Conservation (phyloP, 116 monocot species). For the Papilionanthe hybrid region DNA sequence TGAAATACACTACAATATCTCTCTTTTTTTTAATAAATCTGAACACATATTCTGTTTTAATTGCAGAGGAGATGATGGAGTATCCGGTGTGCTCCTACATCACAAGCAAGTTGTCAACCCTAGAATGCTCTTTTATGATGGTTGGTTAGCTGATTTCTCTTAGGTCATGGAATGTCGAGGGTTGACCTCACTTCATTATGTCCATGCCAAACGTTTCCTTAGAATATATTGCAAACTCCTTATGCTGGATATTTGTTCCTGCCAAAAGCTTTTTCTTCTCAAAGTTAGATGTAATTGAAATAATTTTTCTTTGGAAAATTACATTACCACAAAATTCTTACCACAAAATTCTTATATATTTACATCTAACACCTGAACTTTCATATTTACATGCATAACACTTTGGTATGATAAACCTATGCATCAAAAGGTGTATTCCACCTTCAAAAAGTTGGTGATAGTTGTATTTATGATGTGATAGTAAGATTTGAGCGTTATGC, state of each 20-base stretch:
- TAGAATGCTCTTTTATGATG: conserved; percentile 32
- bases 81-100: conserved; percentile 91
- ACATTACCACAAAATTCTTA: too few species aligned
- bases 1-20: neutral
- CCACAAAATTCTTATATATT: too few species aligned
- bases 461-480: too few species aligned
- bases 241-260: neutral
- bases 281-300: neutral
- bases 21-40: neutral
- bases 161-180: conserved; percentile 16
- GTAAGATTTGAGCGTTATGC: too few species aligned
- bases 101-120: conserved; percentile 78
- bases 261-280: neutral
- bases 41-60: conserved; percentile 11
- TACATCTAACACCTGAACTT: too few species aligned
- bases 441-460: too few species aligned
- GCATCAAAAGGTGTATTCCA: too few species aligned
- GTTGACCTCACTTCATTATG: conserved; percentile 3
- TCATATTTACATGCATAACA: too few species aligned
- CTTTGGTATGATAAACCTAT: too few species aligned
- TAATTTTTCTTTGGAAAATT: neutral
- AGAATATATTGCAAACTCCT: neutral
- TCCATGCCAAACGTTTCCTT: neutral
- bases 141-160: conserved; percentile 26
- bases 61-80: conserved; percentile 90